Base-by-base conservation (phyloP, 192 early-diverging fungal genomes). In the Cladochytrium replicatum region DNA sequence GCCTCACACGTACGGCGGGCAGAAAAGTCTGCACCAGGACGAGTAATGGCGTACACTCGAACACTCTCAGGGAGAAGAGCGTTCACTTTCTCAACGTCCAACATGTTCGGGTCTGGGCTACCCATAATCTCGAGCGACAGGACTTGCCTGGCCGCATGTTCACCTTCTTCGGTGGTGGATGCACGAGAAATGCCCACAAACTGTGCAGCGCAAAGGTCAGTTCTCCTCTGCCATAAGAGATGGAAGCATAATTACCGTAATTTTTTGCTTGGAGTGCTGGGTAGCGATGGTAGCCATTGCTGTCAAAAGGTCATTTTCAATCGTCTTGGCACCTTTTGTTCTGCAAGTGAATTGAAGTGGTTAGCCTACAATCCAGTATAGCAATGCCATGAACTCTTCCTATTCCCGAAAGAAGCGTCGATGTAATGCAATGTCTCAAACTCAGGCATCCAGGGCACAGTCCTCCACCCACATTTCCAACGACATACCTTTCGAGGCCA, bases 1-100 rank as follows among this genome's bases (percentile, higher is more conserved):
- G 66, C 58, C 26, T 74, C 71, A 50, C 71, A 74, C 31, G 63
- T 70, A 4, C 64, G 41, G 9, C 71, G 39, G 28, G 71, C 71
- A 1, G 71, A 74, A 40, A 74, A 74, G 41, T 29, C 43, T 21
- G 48, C 50, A 31, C 46, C 42, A 9, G 57, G 41, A 22, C 2
- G 6, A 6, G 40, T 19, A 32, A 61, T 41, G 39, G 29, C 53
- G 28, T 32, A 50, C 17, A 71, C 42, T 6, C 41, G 32, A 29
- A 61, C 51, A 13, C 47, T 8, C 5, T 40, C 53, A 2, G 60
- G 60, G 1, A 61, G 48, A 5, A 48, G 15, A 1, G 34, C 52
- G 48, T 61, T 61, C n/a, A 27, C 8, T 17, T 4, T 6, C 29
- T 1, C 21, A 25, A n/a, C 8, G 24, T 19, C 26, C 24, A 30